Evolutionary conservation across 2,329 filamentous ascomycete genomes (phyloP).

Genomic region (Helminthosporium solani): DNA sequence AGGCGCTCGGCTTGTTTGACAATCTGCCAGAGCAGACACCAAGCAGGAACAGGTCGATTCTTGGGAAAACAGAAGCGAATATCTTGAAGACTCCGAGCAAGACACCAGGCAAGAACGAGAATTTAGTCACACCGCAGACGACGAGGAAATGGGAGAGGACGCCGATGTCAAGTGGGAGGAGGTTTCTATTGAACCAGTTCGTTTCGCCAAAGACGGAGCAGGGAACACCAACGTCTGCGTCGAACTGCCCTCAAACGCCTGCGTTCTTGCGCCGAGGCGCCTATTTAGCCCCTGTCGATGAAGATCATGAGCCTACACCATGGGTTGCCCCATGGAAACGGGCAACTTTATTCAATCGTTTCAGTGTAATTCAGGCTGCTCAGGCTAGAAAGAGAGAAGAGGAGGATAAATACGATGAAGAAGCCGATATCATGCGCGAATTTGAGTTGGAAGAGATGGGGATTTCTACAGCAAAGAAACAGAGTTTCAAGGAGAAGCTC

Average conservation of each 20-base stretch:
- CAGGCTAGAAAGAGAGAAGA: constrained; percentile 65
- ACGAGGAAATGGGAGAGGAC: constrained; percentile 44
- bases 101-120: constrained; percentile 22
- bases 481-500: constrained; percentile 25
- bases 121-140: constrained; percentile 30
- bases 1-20: constrained; percentile 76
- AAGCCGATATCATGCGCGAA: constrained; percentile 72
- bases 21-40: constrained; percentile 58
- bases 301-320: constrained; percentile 48
- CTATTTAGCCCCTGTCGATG: constrained; percentile 56
- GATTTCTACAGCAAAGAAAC: constrained; percentile 18
- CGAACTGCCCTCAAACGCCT: constrained; percentile 63
- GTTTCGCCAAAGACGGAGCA: constrained; percentile 54
- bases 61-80: constrained; percentile 34
- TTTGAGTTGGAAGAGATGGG: constrained; percentile 55
- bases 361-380: constrained; percentile 66
- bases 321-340: constrained; percentile 47
- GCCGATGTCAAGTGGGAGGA: constrained; percentile 58
- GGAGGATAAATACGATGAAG: constrained; percentile 61
- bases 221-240: constrained; percentile 35
- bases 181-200: constrained; percentile 63
- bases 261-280: constrained; percentile 64
- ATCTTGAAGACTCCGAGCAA: constrained; percentile 45
- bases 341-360: constrained; percentile 59
- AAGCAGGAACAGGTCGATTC: constrained; percentile 34